Conservation (phyloP, 441 rosid genomes). For the Flueggea neowawraea region DNA sequence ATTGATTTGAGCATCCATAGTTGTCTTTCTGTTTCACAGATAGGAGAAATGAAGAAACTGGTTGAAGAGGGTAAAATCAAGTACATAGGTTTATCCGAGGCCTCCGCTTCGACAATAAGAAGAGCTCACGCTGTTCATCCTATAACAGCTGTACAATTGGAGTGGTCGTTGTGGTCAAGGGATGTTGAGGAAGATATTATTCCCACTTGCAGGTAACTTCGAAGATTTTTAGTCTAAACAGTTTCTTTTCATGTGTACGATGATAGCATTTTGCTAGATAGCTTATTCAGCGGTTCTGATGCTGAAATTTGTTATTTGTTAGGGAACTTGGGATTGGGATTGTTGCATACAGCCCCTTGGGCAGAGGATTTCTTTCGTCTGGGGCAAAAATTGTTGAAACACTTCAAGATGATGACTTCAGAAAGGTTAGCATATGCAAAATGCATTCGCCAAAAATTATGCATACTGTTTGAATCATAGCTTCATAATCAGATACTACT, state of each 20-base stretch:
- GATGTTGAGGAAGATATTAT: conserved; percentile 59
- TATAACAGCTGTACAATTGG: conserved; percentile 59
- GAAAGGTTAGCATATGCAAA: conserved; percentile 28
- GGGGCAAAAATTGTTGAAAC: conserved; percentile 46
- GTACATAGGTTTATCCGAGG: conserved; percentile 67
- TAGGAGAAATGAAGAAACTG: conserved; percentile 63
- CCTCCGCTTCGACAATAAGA: conserved; percentile 65
- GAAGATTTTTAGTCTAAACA: too few relatives aligned
- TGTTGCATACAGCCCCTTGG: conserved; percentile 68
- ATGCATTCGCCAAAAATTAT: too few relatives aligned
- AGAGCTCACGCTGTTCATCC: conserved; percentile 82
- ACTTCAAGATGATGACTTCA: conserved; percentile 28
- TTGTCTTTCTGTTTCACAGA: conserved; percentile 17
- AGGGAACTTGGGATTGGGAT: conserved; percentile 83
- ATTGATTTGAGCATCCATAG: background rate
- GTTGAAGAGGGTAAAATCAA: conserved; percentile 66
- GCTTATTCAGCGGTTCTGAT: background rate
- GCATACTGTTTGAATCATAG: too few relatives aligned
- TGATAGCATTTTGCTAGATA: too few relatives aligned
- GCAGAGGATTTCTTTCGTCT: conserved; percentile 55
- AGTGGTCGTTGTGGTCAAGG: conserved; percentile 75
- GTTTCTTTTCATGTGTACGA: too few relatives aligned
- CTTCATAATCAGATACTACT: too few relatives aligned
- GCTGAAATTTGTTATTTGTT: background rate
- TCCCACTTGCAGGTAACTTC: conserved; percentile 49